Percentiles rank a stretch among this genome's conserved stretches.
These are phyloP conservation scores for Kodamaea sagamina DNA, from an alignment of 805 yeast species.

Conservation along the genomic window DNA sequence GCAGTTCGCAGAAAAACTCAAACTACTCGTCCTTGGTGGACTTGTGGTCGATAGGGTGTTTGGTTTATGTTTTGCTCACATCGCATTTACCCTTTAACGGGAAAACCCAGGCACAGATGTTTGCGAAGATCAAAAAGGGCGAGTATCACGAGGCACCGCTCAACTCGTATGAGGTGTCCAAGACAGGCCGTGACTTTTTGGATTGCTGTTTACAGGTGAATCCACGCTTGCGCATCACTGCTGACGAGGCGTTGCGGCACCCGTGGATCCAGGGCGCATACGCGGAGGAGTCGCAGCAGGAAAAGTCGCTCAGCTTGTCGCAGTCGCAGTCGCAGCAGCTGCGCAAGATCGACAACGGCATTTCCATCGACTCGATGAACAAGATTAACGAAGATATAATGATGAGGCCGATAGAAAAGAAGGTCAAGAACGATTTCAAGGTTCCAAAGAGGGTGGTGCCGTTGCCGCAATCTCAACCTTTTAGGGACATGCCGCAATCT, in stretches of 20 bases:
- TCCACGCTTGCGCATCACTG: constrained; percentile 71
- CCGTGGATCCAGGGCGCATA: constrained; percentile 67
- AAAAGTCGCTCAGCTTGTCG: constrained; percentile 56
- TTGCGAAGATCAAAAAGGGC: constrained; percentile 73
- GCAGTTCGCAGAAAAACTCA: constrained; percentile 23
- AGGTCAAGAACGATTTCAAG: constrained; percentile 37
- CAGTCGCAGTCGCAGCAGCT: constrained; percentile 72
- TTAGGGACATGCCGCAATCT: constrained; percentile 46
- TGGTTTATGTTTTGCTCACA: constrained; percentile 87
- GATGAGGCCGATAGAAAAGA: constrained; percentile 42
- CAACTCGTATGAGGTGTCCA: constrained; percentile 62
- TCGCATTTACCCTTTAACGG: constrained; percentile 96
- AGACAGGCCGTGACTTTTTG: constrained; percentile 72
- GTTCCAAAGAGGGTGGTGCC: constrained; percentile 47
- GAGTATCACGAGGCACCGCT: constrained; percentile 78
- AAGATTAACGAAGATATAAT: constrained; percentile 42
- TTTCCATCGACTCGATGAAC: constrained; percentile 37
- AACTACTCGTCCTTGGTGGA: constrained; percentile 86
- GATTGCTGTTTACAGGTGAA: constrained; percentile 71
- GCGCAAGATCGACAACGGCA: constrained; percentile 42
- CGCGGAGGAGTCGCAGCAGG: constrained; percentile 29
- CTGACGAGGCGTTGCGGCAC: constrained; percentile 72
- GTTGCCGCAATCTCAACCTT: constrained; percentile 44
- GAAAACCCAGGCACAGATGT: constrained; percentile 81
- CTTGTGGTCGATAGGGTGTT: constrained; percentile 97